Conservation (phyloP, 805 yeast species). For the Lipomyces mesembrius region DNA sequence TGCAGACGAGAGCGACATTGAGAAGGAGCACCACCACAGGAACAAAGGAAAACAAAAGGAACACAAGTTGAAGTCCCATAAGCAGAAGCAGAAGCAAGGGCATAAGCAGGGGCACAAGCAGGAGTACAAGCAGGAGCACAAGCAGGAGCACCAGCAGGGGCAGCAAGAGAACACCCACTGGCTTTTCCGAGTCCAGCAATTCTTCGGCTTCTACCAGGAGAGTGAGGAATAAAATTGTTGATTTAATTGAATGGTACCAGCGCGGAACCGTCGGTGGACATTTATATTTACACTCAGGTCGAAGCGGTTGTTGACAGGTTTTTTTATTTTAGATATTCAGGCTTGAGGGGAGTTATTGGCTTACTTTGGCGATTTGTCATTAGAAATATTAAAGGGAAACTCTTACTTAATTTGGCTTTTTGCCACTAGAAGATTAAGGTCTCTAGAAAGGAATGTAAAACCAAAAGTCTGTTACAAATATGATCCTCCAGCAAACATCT, state of each 20-base stretch:
- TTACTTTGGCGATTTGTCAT: no score
- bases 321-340: no score
- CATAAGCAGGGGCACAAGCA: not conserved
- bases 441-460: no score
- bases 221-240: not conserved
- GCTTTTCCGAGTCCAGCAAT: constrained; percentile 1
- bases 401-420: no score
- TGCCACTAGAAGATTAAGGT: no score
- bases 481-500: no score
- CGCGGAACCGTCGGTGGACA: no score
- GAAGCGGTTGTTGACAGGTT: no score
- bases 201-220: not conserved
- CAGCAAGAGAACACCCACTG: not conserved
- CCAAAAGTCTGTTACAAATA: no score
- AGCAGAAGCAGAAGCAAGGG: not conserved
- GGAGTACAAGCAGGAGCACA: not conserved
- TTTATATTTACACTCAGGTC: not conserved
- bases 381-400: no score
- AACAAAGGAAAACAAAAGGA: not conserved
- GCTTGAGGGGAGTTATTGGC: no score
- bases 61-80: not conserved
- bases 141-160: not conserved
- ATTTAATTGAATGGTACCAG: not conserved
- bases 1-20: not conserved
- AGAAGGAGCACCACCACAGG: constrained; percentile 5